A percentile compares a stretch with the other conserved stretches of the same genome.
Conservation (phyloP, 768 basidiomycete species). For the Scleroderma bovista region DNA sequence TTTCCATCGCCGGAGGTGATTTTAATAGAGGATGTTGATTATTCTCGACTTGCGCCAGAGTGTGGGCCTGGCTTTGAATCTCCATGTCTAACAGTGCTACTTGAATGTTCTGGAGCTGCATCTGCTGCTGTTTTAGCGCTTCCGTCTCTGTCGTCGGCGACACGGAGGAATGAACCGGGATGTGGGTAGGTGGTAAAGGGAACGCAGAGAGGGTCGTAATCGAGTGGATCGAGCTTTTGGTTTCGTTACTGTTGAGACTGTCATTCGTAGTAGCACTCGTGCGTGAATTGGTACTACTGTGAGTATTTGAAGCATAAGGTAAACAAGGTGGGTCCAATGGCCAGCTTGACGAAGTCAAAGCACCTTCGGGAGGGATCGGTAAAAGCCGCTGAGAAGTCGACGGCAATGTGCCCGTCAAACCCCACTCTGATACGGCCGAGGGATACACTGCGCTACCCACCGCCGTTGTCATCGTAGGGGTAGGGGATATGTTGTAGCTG, state of each 20-base stretch:
- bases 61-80: slow-evolving; percentile 9
- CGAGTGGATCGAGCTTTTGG: slow-evolving; percentile 35
- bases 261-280: neutral
- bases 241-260: slow-evolving; percentile 5
- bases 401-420: slow-evolving; percentile 16
- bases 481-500: neutral
- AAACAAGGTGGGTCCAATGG: slow-evolving; percentile 22
- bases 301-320: slow-evolving; percentile 9
- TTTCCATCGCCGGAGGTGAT: slow-evolving; percentile 16
- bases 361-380: slow-evolving; percentile 14
- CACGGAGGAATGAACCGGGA: slow-evolving; percentile 49
- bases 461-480: slow-evolving; percentile 1
- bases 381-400: slow-evolving; percentile 14
- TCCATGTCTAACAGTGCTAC: slow-evolving; percentile 9
- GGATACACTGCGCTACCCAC: neutral
- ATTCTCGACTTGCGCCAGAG: neutral
- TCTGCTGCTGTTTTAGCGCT: slow-evolving; percentile 14
- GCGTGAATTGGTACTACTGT: neutral
- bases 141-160: slow-evolving; percentile 17
- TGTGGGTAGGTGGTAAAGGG: slow-evolving; percentile 67
- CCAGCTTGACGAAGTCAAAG: neutral
- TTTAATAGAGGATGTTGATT: slow-evolving; percentile 9
- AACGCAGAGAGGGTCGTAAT: slow-evolving; percentile 71
- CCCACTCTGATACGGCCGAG: slow-evolving; percentile 26
- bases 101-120: slow-evolving; percentile 18